These are phyloP conservation scores for Arabidopsis lyrata DNA, from an alignment of 441 rosid species.

Conservation along the genomic window DNA sequence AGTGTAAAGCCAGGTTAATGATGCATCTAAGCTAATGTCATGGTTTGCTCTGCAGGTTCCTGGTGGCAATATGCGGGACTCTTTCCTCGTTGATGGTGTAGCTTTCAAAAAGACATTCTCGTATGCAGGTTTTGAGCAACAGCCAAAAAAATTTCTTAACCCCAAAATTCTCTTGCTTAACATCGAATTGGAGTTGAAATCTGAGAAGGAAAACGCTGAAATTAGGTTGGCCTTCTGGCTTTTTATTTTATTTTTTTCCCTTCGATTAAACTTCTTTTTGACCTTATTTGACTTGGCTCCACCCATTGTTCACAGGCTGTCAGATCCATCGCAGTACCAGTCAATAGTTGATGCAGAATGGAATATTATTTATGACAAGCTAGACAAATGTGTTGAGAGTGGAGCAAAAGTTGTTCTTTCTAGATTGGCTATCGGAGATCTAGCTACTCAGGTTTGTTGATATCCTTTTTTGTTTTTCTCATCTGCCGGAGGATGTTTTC, in stretches of 20 bases:
- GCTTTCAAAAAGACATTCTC: slow-evolving; percentile 99
- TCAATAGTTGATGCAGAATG: slow-evolving; percentile 99
- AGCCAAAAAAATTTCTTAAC: slow-evolving; percentile 88
- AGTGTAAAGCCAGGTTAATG: slow-evolving; percentile 13
- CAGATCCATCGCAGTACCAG: slow-evolving; percentile 97
- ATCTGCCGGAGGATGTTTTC: slow-evolving; percentile 4
- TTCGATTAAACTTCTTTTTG: slow-evolving; percentile 14
- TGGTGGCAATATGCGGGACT: slow-evolving; percentile 97
- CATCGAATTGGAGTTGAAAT: slow-evolving; percentile 93
- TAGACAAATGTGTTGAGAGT: slow-evolving; percentile 93
- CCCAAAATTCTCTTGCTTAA: slow-evolving; percentile 89
- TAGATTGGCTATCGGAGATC: slow-evolving; percentile 97
- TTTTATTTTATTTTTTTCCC: neutral
- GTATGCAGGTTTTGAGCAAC: slow-evolving; percentile 99
- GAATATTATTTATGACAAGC: slow-evolving; percentile 98
- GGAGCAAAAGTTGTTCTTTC: slow-evolving; percentile 98
- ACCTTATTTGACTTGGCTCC: slow-evolving; percentile 15
- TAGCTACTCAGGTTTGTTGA: slow-evolving; percentile 85
- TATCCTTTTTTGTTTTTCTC: slow-evolving; percentile 11
- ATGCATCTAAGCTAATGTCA: slow-evolving; percentile 12
- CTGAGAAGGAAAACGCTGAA: slow-evolving; percentile 99
- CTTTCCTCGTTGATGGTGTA: slow-evolving; percentile 96
- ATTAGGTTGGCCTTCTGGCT: slow-evolving; percentile 63
- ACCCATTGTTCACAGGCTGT: slow-evolving; percentile 61
- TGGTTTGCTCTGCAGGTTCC: slow-evolving; percentile 70